These are phyloP conservation scores for Phytomonas serpens DNA, from an alignment of 208 protist species.

Conservation along the genomic window DNA sequence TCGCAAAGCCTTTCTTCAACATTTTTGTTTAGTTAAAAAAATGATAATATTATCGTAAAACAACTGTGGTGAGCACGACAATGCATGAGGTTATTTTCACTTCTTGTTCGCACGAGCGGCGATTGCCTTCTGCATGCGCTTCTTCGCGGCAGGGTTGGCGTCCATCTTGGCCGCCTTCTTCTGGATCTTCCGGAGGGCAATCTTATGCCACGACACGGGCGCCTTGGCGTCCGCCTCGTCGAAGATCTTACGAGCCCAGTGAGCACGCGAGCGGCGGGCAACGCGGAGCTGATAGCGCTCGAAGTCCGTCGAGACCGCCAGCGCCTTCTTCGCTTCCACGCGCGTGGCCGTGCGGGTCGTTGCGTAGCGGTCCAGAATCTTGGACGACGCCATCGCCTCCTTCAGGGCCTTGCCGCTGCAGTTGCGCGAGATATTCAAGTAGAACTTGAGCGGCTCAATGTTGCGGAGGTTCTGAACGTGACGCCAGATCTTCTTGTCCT, in stretches of 20 bases:
- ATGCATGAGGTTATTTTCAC: conserved; percentile 11
- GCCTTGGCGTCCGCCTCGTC: conserved; percentile 84
- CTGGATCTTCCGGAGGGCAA: conserved; percentile 76
- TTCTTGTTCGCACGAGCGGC: conserved; percentile 57
- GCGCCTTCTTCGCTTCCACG: conserved; percentile 76
- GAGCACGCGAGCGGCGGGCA: conserved; percentile 81
- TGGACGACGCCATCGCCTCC: conserved; percentile 49
- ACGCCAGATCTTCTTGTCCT: conserved; percentile 85
- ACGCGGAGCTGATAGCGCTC: conserved; percentile 90
- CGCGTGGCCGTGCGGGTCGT: conserved; percentile 68
- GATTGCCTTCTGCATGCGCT: conserved; percentile 85
- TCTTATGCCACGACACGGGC: conserved; percentile 86
- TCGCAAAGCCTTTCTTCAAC: neutral
- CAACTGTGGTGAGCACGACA: conserved; percentile 12
- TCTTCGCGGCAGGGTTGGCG: conserved; percentile 59
- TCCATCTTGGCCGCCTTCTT: conserved; percentile 85
- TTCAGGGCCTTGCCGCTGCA: conserved; percentile 69
- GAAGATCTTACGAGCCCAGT: conserved; percentile 89
- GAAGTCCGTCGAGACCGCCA: conserved; percentile 81
- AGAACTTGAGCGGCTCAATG: conserved; percentile 78
- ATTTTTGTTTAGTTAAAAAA: neutral
- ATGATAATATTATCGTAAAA: conserved; percentile 9
- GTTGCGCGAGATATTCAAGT: conserved; percentile 52
- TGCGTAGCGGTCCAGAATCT: conserved; percentile 82
- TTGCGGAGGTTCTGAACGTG: conserved; percentile 88